phyloP scores from a whole-genome alignment of 2,329 filamentous ascomycete species.

The Davidsoniella neocaledoniae region DNA sequence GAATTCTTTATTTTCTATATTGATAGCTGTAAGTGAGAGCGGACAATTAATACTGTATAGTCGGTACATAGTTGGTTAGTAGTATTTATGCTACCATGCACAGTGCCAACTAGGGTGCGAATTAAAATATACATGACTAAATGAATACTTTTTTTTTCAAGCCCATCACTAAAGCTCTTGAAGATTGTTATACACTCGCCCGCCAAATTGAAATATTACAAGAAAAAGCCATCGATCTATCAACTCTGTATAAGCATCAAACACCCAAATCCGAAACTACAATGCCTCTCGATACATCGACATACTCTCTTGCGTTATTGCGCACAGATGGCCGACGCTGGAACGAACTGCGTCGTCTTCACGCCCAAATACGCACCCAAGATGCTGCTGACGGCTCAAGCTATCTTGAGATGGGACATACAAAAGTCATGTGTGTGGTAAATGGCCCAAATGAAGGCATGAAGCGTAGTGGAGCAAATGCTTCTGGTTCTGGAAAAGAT shows the following conservation, averaged over 20 bases:
- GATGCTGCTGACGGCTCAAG: conserved; percentile 82
- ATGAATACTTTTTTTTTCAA: neutral
- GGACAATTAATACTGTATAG: neutral
- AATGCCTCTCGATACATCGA: conserved; percentile 92
- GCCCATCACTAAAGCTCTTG: too few relatives aligned
- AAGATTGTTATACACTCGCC: too few relatives aligned
- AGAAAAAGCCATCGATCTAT: too few relatives aligned
- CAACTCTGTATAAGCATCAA: too few relatives aligned
- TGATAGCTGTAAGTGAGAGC: too few relatives aligned
- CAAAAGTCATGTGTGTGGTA: conserved; percentile 87
- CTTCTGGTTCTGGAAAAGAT: neutral
- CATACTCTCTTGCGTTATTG: conserved; percentile 72
- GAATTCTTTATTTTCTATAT: too few relatives aligned
- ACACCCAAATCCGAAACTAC: too few relatives aligned
- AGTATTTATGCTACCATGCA: too few relatives aligned
- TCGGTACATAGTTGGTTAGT: neutral
- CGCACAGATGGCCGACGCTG: conserved; percentile 75
- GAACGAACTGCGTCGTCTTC: conserved; percentile 86
- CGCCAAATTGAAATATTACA: too few relatives aligned
- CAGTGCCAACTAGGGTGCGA: neutral
- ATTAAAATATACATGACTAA: neutral
- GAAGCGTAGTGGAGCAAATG: conserved; percentile 11
- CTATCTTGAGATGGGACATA: conserved; percentile 95
- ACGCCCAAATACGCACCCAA: conserved; percentile 83
- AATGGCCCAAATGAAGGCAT: conserved; percentile 58